Percentiles rank a stretch among this genome's conserved stretches.
These are phyloP conservation scores for Macrophomina phaseolina DNA, from an alignment of 2,329 filamentous ascomycete species.

Conservation along the genomic window DNA sequence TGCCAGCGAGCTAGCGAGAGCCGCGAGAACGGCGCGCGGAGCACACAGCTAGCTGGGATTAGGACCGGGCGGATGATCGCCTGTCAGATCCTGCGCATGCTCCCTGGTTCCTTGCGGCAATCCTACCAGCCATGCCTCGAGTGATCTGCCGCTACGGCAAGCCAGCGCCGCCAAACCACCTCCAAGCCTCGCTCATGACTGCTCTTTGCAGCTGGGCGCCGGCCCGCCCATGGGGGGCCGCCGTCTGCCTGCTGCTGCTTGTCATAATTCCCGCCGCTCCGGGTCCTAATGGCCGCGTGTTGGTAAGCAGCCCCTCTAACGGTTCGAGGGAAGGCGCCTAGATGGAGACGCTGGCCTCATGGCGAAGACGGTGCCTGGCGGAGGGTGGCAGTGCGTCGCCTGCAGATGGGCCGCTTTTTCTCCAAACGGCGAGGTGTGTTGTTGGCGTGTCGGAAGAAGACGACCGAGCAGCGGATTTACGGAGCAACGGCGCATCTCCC, in stretches of 20 bases:
- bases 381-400: conserved; percentile 10
- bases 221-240: conserved; percentile 7
- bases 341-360: conserved; percentile 1
- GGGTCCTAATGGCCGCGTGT: conserved; percentile 11
- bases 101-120: conserved; percentile 23
- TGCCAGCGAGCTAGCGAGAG: conserved; percentile 5
- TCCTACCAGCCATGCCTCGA: conserved; percentile 18
- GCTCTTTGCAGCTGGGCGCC: conserved; percentile 20
- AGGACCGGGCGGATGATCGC: conserved; percentile 20
- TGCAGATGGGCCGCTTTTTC: conserved; percentile 7
- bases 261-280: neutral
- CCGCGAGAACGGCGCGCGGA: conserved; percentile 14
- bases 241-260: conserved; percentile 9
- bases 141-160: conserved; percentile 25
- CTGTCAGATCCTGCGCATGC: conserved; percentile 24
- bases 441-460: conserved; percentile 7
- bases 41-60: conserved; percentile 25
- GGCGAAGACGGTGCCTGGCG: neutral
- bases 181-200: conserved; percentile 21
- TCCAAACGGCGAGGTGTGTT: conserved; percentile 5
- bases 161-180: conserved; percentile 24
- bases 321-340: conserved; percentile 21
- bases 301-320: conserved; percentile 9
- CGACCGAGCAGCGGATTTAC: conserved; percentile 11
- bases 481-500: neutral